Conservation (phyloP, 2,329 filamentous ascomycete species). For the Aureobasidium sp. region DNA sequence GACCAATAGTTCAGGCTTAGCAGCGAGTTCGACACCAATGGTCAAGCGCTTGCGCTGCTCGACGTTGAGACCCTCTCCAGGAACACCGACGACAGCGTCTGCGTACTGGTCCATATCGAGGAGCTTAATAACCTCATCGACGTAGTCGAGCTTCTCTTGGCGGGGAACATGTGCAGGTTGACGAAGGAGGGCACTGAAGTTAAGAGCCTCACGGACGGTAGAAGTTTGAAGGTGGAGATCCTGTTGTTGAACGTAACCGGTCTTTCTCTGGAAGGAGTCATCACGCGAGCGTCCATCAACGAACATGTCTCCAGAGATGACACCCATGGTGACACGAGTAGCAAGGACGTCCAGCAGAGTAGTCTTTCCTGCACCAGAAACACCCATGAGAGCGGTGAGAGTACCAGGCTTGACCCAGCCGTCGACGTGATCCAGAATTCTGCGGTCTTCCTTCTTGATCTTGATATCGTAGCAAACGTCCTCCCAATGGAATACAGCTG, state of each 20-base stretch:
- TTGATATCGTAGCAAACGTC: conserved; percentile 48
- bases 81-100: conserved; percentile 82
- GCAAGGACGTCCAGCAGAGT: conserved; percentile 72
- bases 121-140: conserved; percentile 83
- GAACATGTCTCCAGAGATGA: conserved; percentile 81
- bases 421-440: conserved; percentile 46
- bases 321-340: conserved; percentile 78
- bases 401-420: conserved; percentile 50
- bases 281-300: conserved; percentile 68
- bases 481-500: conserved; percentile 43
- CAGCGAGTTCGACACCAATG: conserved; percentile 91
- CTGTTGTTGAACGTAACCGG: conserved; percentile 86
- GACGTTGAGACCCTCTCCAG: conserved; percentile 71
- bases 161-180: conserved; percentile 67
- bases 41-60: conserved; percentile 70
- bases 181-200: conserved; percentile 76
- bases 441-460: conserved; percentile 42
- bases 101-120: conserved; percentile 86
- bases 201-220: conserved; percentile 80
- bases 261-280: conserved; percentile 81
- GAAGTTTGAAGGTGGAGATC: conserved; percentile 79
- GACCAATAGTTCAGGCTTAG: conserved; percentile 65
- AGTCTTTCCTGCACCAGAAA: conserved; percentile 55
- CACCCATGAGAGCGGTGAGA: conserved; percentile 42
- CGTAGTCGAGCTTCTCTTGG: conserved; percentile 75